Base-by-base conservation (phyloP, 441 rosid species). In the Gossypium schwendimanii region DNA sequence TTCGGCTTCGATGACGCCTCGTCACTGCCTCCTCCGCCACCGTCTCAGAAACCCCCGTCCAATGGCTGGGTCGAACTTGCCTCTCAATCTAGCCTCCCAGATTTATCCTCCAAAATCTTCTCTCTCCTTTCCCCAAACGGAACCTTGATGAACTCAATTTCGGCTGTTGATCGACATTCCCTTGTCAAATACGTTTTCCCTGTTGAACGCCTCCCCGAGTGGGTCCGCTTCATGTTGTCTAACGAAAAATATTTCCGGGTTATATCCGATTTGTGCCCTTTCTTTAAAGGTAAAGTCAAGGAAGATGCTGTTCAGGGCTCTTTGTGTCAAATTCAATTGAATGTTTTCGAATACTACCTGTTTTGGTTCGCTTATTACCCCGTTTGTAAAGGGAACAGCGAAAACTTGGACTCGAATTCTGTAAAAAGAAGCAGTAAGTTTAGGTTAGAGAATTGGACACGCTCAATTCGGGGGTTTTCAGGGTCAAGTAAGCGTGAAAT, bases 291-390 rank as follows among this genome's bases (percentile, higher is more conserved):
- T 82, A 94, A 83, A 79, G 67, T 85, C 9, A 79, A 80, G 77
- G 93, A 87, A 65, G 92, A 89, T 69, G 75, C 85, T 3, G 62
- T 72, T 72, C 84, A 85, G 31, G 90, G 86, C 47, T 83, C 87
- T n/a, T 74, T 63, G 14, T 85, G 75, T 74, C 92, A 89, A 71
- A 85, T 91, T 68, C 89, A 90, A 58, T 80, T 94, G 28, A 87
- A 87, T 71, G 88, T 94, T 61, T 88, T 94, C 8, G 94, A 94
- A 80, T 94, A 90, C 75, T 94, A 80, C 81, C 75, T 94, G 89
- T 91, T 91, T 77, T 91, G 98, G 97, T 86, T 90, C 82, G 91
- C 96, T 54, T 94, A 94, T 79, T 90, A 91, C 77, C 98, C 98
- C 0, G 82, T 89, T 54, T 87, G 89, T 70, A 88, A 86, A 86